Conservation (phyloP, 192 early-diverging fungal genomes). For the Coemansia sp. region DNA sequence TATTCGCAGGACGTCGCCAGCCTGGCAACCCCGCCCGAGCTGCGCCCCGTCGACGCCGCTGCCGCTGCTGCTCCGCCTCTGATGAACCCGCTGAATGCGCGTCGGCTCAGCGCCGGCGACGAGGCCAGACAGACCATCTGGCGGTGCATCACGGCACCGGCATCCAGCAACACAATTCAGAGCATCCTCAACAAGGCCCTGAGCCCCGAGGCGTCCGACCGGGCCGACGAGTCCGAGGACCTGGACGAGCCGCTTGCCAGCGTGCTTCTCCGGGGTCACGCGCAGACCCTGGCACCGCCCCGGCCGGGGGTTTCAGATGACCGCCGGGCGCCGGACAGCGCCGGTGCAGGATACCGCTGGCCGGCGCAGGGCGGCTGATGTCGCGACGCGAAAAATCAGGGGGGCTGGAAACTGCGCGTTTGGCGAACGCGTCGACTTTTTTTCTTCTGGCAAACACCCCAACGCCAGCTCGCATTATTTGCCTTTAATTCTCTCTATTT, state of each 20-base stretch:
- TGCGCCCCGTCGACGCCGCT: not conserved
- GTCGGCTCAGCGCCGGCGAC: not conserved
- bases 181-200: constrained; percentile 18
- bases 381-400: too few species aligned
- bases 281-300: not conserved
- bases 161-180: constrained; percentile 21
- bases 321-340: not conserved
- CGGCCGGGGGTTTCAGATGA: too few species aligned
- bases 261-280: constrained; percentile 1
- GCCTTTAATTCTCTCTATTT: not conserved
- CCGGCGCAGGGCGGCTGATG: too few species aligned
- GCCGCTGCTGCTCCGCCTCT: not conserved
- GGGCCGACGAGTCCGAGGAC: constrained; percentile 9
- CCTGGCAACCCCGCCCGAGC: not conserved
- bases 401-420: too few species aligned
- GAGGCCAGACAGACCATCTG: constrained; percentile 14
- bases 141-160: constrained; percentile 6
- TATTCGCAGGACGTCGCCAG: constrained; percentile 15
- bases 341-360: not conserved
- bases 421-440: not conserved
- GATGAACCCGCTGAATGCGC: not conserved
- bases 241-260: constrained; percentile 27
- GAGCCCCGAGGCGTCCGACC: not conserved
- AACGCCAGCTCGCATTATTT: not conserved
- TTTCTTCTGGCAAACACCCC: constrained; percentile 1